These are phyloP conservation scores for Penicillium mononematosum DNA, from an alignment of 495 filamentous ascomycete species.

Conservation along the genomic window DNA sequence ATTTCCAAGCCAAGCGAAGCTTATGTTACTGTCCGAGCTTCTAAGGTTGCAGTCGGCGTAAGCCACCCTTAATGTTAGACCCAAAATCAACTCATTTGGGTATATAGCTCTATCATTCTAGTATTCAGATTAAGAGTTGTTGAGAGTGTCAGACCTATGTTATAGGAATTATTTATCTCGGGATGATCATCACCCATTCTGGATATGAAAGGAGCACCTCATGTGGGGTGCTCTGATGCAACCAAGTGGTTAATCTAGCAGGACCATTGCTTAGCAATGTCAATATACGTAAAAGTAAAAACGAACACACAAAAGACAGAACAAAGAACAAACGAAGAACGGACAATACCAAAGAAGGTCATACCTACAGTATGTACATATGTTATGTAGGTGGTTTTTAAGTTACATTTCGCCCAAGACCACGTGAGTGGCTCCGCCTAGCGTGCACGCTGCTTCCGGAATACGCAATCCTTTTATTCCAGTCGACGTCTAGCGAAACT, in stretches of 20 bases:
- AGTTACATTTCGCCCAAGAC: neutral
- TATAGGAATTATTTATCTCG: neutral
- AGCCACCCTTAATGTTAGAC: neutral
- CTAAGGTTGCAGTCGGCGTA: neutral
- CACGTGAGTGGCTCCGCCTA: slow-evolving; percentile 12
- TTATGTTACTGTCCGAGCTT: neutral
- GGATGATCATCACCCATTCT: slow-evolving; percentile 10
- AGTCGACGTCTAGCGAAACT: neutral
- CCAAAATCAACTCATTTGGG: neutral
- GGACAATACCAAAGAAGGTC: neutral
- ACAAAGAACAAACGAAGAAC: neutral
- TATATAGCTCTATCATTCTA: neutral
- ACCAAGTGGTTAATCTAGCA: neutral
- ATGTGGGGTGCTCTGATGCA: slow-evolving; percentile 5
- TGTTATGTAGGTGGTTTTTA: neutral
- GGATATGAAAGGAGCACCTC: neutral
- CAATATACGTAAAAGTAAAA: neutral
- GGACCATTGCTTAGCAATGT: neutral
- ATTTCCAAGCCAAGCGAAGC: neutral
- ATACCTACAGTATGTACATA: too few relatives aligned
- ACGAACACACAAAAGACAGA: too few relatives aligned
- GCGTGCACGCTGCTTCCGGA: slow-evolving; percentile 11
- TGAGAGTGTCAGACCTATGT: neutral
- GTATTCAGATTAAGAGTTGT: neutral
- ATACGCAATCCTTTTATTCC: slow-evolving; percentile 16